Evolutionary conservation across 345 rosid genomes (phyloP), one percentile per base, ranked within the genome.

Genomic region (Melaleuca alternifolia): DNA sequence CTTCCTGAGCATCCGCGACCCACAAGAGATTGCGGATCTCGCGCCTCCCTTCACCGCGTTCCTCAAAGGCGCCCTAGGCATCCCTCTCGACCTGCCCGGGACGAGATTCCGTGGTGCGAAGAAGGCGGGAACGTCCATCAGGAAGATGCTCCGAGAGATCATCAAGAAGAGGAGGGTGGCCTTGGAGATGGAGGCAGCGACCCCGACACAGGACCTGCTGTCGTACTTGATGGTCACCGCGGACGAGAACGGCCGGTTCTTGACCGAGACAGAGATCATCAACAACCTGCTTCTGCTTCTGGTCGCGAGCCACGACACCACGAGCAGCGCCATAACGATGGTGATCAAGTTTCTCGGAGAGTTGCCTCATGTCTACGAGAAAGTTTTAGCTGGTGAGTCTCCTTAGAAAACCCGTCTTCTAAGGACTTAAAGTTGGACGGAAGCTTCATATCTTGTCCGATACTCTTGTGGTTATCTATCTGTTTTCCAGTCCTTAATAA

Each of bases 341-440:
- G 37, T 18, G 85, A 86, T 89, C 23, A 89, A 84, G 85, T 89
- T 51, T 65, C 88, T 89, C 44, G 88, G 79, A 14, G 86, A 88
- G 85, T 20, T 88, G 62, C 90, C 90, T 37, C 71, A 62, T 28
- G 85, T 88, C 30, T 87, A 84, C 54, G 62, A 54, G 41, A 89
- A 48, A 41, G 84, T 85, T 33, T 23, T 85, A 14, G 51, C 51
- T 85, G 90, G 90, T 87, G 23, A 50, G 82, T 30, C 51, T 26
- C 79, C 46, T 33, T 18, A 20, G 41, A 65, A 65, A 33, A 33
- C 79, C 46, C 24, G 46, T 33, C 18, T 65, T 41, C 41, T 9
- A 65, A 5, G 30, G 15, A 33, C 71, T 59, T 59, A n/a, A 12
- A 0, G 15, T n/a, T 33, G 71, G 33, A 59, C 71, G 37, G 33